Conservation (phyloP, 2,329 filamentous ascomycete species). For the Leptographium wingfieldii region DNA sequence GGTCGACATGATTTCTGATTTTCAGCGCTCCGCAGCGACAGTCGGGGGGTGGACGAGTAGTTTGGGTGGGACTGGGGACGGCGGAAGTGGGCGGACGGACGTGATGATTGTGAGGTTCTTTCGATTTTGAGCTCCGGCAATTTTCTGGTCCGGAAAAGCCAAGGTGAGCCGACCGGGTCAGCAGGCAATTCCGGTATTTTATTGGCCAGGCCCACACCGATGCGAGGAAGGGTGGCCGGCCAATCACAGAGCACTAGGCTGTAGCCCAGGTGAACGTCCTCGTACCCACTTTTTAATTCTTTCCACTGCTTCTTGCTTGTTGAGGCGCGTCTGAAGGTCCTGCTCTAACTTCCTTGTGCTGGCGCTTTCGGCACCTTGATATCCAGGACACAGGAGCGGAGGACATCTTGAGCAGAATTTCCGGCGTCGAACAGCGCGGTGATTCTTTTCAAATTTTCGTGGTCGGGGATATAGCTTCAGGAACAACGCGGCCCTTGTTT, state of each 20-base stretch:
- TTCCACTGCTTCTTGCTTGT: neutral
- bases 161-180: constrained; percentile 10
- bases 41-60: constrained; percentile 10
- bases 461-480: neutral
- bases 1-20: constrained; percentile 35
- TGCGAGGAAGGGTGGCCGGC: neutral
- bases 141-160: constrained; percentile 8
- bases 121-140: neutral
- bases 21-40: constrained; percentile 19
- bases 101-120: constrained; percentile 2
- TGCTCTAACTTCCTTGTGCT: neutral
- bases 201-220: constrained; percentile 12
- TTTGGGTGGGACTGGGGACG: constrained; percentile 12
- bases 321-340: neutral
- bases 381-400: neutral
- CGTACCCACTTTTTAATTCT: neutral
- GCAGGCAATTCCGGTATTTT: constrained; percentile 11
- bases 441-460: neutral
- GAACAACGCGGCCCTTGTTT: neutral
- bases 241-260: constrained; percentile 10
- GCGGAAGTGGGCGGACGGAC: neutral
- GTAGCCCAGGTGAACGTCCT: neutral
- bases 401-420: neutral
- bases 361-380: neutral
- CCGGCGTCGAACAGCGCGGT: neutral